Evolutionary conservation across 495 filamentous ascomycete genomes (phyloP), one percentile per base, ranked within the genome.

Genomic region (Monascus purpureus): DNA sequence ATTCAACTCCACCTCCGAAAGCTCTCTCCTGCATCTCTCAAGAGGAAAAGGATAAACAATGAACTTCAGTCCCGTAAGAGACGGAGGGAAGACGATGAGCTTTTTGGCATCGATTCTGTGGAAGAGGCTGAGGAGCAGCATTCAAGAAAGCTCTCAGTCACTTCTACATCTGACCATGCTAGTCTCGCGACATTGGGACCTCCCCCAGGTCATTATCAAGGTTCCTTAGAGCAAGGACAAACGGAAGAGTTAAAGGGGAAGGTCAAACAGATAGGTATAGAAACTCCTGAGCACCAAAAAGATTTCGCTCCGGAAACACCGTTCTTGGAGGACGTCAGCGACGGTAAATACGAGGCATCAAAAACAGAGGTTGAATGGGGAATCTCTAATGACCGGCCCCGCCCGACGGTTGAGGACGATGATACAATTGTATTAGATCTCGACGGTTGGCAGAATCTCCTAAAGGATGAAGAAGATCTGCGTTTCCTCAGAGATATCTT

Each of bases 381-480:
- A 17, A 64, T 77, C 7, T 79, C 78, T 13, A 63, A 65, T 15
- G 64, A 70, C 31, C 60, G 63, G 35, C 74, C 74, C 17, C 58
- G 68, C 32, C 66, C 76, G 2, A 79, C 75, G 1, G 73, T 85
- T 3, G 68, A 77, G 26, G 81, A 85, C 45, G 74, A 83, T 49
- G 57, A 66, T 14, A 51, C 53, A 25, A 59, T 82, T 18, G 55
- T 82, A 1, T 53, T 93, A 31, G 77, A 84, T 43, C 54, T 80
- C 24, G 77, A 82, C 49, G 88, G 93, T 29, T 76, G 77, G 63
- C 82, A 93, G 34, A 64, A 80, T 38, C 32, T 79, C 16, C 52
- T 80, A 37, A 93, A 82, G 45, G 81, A 95, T 36, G 73, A 80
- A 7, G 88, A 86, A 61, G 86, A 81, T 42, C 61, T 82, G 29